These are phyloP conservation scores for Tetracentron sinense DNA, from an alignment of 164 flowering plant genomes.

Conservation along the genomic window DNA sequence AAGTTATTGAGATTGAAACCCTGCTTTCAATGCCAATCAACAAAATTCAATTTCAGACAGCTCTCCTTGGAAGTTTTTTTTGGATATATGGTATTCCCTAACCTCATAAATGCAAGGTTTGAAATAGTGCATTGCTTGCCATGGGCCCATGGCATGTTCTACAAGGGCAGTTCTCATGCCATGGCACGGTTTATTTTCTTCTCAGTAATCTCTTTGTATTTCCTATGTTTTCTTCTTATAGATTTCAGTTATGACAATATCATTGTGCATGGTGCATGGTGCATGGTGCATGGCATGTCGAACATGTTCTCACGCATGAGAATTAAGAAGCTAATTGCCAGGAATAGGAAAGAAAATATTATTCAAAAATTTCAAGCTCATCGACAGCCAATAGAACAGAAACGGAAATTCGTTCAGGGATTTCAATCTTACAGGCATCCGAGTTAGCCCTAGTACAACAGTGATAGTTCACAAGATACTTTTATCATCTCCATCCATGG, in stretches of 20 bases:
- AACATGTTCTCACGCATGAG: neutral
- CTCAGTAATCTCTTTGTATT: neutral
- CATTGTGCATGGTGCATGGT: neutral
- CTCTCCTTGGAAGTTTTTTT: neutral
- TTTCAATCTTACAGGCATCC: neutral
- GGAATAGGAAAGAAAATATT: neutral
- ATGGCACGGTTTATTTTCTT: too few relatives aligned
- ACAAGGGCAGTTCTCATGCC: too few relatives aligned
- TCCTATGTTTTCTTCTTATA: neutral
- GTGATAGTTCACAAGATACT: neutral
- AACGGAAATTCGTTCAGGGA: neutral
- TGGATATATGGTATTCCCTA: neutral
- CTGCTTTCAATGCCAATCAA: neutral
- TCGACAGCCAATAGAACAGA: neutral
- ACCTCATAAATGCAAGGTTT: slow-evolving; percentile 2
- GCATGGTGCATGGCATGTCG: neutral
- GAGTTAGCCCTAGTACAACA: neutral
- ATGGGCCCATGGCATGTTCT: too few relatives aligned
- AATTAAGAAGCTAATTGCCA: neutral
- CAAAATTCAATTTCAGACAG: neutral
- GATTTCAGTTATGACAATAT: neutral
- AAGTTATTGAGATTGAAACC: slow-evolving; percentile 1
- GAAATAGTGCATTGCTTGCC: neutral
- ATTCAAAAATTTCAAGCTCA: neutral
- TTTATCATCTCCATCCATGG: neutral